Base-by-base conservation (phyloP, 2,329 filamentous ascomycete genomes). In the Myriosclerotinia duriaeana region DNA sequence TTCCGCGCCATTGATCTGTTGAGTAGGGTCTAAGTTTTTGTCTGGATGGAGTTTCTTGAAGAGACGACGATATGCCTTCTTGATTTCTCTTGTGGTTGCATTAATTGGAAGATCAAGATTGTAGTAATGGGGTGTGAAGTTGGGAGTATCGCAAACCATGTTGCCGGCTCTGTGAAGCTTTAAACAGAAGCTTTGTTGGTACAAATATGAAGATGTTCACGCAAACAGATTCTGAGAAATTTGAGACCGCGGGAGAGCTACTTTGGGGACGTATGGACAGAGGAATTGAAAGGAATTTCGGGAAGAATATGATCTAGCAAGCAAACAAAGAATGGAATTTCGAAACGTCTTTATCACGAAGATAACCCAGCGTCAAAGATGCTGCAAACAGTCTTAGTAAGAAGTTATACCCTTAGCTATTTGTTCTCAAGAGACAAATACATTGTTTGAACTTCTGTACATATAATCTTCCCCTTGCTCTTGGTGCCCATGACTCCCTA, bases 81-180 rank as follows among this genome's bases (percentile, higher is more conserved):
- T 36, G 14, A 66, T 30, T 5, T 66, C 17, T 14, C 22, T 14
- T 26, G 12, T 20, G 6, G 48, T 53, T 12, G 64, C 64, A 53
- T 53, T 20, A 9, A 26, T 20, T 6, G 55, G 64, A 38, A 66
- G 12, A 17, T 53, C 38, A 34, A 66, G 64, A 34, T 66, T 66
- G 46, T 60, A 65, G 38, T 65, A 60, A 40, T 65, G 63, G n/a
- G 54, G 44, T 9, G 14, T 60, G 14, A 40, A 40, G 6, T 26
- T 22, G 9, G 56, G 56, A 48, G 30, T 60, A 14, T 2, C 14
- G n/a, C 46, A 61, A 40, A 1, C 5, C 58, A 38, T 38, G 20
- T 50, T 38, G 20, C 34, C 12, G 2, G 34, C 14, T 20, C 17
- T 22, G 44, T 30, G 22, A 2, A 50, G 30, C 34, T n/a, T 38